A percentile compares a stretch with the other conserved stretches of the same genome.
Evolutionary conservation across 2,329 filamentous ascomycete genomes (phyloP).

Genomic region (Didymella pinodella): DNA sequence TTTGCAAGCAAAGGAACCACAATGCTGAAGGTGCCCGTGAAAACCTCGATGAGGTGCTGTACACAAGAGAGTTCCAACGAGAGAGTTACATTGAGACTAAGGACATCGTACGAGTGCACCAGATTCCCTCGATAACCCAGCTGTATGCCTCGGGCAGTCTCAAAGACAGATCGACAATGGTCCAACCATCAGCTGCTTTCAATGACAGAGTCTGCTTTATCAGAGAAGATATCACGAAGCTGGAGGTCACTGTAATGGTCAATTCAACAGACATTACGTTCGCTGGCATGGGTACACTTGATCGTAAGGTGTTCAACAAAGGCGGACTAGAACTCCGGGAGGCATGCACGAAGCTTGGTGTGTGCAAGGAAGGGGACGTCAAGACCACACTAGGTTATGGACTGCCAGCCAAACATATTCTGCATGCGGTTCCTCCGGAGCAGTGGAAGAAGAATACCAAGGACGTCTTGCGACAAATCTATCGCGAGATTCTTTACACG

Average conservation of each 20-base stretch:
- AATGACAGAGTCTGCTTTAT: slow-evolving; percentile 42
- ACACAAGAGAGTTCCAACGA: slow-evolving; percentile 35
- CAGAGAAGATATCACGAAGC: slow-evolving; percentile 45
- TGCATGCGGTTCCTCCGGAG: slow-evolving; percentile 43
- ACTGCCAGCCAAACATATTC: slow-evolving; percentile 41
- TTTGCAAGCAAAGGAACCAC: slow-evolving; percentile 27
- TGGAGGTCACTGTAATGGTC: slow-evolving; percentile 46
- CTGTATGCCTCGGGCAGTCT: slow-evolving; percentile 41
- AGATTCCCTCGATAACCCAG: slow-evolving; percentile 38
- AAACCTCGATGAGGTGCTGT: slow-evolving; percentile 38
- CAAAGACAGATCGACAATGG: slow-evolving; percentile 34
- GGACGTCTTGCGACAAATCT: slow-evolving; percentile 39
- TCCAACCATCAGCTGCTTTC: slow-evolving; percentile 32
- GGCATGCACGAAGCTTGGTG: slow-evolving; percentile 34
- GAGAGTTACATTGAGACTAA: slow-evolving; percentile 20
- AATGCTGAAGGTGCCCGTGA: slow-evolving; percentile 25
- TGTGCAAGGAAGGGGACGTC: slow-evolving; percentile 41
- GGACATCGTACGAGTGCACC: slow-evolving; percentile 33
- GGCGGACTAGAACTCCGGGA: slow-evolving; percentile 37
- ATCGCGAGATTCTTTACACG: slow-evolving; percentile 37
- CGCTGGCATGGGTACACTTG: slow-evolving; percentile 40
- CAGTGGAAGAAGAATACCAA: slow-evolving; percentile 34
- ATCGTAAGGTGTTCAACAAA: slow-evolving; percentile 42
- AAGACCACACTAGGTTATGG: slow-evolving; percentile 36
- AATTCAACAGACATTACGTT: slow-evolving; percentile 43